Evolutionary conservation across 1,139 yeast species (phyloP).

Genomic region (Yamadazyma atlantica): DNA sequence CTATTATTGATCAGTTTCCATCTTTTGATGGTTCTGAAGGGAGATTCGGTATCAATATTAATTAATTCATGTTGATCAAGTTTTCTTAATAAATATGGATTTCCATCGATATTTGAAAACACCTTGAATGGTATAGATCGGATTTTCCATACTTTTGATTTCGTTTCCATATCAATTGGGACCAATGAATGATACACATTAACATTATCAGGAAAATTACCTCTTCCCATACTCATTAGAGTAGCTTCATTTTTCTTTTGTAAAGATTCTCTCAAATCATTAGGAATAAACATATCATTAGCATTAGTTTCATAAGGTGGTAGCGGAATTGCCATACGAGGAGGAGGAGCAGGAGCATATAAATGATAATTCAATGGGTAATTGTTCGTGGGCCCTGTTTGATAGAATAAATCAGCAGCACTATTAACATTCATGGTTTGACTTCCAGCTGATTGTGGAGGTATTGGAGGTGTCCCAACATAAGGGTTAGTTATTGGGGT

Average conservation of each 20-base stretch:
- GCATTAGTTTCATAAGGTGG: constrained; percentile 71
- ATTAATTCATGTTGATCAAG: constrained; percentile 52
- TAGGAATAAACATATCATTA: constrained; percentile 69
- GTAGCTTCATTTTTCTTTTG: constrained; percentile 80
- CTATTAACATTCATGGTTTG: constrained; percentile 9
- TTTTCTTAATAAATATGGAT: constrained; percentile 72
- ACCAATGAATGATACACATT: constrained; percentile 82
- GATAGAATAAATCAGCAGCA: constrained; percentile 15
- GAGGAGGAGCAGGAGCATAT: constrained; percentile 89
- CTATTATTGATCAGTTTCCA: constrained; percentile 53
- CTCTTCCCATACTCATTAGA: constrained; percentile 58
- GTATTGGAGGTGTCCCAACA: constrained; percentile 5
- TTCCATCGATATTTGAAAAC: constrained; percentile 76
- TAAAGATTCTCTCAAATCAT: constrained; percentile 68
- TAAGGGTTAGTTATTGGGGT: constrained; percentile 11
- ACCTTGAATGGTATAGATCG: constrained; percentile 74
- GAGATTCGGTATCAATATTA: constrained; percentile 56
- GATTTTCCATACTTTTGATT: constrained; percentile 57
- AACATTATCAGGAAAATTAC: constrained; percentile 72
- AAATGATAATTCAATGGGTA: constrained; percentile 83
- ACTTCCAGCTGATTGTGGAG: constrained; percentile 6
- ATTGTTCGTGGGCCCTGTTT: constrained; percentile 19
- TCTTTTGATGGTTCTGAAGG: constrained; percentile 36
- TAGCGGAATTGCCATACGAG: constrained; percentile 58
- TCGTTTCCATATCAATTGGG: constrained; percentile 69